Conservation (phyloP, 1,284 basidiomycete genomes). For the Chalciporus sp. region DNA sequence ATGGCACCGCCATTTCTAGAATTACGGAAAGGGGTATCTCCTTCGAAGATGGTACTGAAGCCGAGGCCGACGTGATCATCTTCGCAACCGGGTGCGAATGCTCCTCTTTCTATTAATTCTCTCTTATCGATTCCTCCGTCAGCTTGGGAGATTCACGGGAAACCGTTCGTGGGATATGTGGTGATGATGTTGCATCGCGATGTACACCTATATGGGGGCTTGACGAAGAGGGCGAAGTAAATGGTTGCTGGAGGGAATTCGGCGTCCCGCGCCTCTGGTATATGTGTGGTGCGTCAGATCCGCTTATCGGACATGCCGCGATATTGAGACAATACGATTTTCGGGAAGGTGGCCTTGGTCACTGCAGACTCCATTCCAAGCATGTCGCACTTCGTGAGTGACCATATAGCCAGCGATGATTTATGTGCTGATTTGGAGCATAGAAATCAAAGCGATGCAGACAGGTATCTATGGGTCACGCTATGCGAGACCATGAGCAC, state of each 20-base stretch:
- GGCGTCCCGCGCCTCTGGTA: constrained; percentile 30
- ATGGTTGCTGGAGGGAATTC: constrained; percentile 35
- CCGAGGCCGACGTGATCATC: constrained; percentile 45
- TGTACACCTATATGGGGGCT: constrained; percentile 45
- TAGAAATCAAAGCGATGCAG: constrained; percentile 26
- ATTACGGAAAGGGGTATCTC: constrained; percentile 36
- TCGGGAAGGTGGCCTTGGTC: constrained; percentile 32
- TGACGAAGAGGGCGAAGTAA: constrained; percentile 45
- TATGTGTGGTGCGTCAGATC: not conserved
- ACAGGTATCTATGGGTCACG: constrained; percentile 10
- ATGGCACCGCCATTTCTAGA: constrained; percentile 35
- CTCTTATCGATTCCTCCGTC: not conserved
- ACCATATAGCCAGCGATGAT: too few species aligned
- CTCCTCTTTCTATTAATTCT: not conserved
- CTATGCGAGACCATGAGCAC: not conserved
- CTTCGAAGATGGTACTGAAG: constrained; percentile 43
- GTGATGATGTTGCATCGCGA: constrained; percentile 36
- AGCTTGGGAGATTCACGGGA: constrained; percentile 23
- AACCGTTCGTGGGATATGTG: constrained; percentile 38
- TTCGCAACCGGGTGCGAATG: constrained; percentile 40
- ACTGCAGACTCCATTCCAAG: constrained; percentile 34
- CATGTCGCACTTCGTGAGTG: constrained; percentile 34
- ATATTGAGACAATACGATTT: not conserved
- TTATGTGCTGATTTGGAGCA: not conserved
- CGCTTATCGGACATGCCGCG: not conserved